These are phyloP conservation scores for Cladorrhinum sp. DNA, from an alignment of 2,329 filamentous ascomycete species.

Conservation along the genomic window DNA sequence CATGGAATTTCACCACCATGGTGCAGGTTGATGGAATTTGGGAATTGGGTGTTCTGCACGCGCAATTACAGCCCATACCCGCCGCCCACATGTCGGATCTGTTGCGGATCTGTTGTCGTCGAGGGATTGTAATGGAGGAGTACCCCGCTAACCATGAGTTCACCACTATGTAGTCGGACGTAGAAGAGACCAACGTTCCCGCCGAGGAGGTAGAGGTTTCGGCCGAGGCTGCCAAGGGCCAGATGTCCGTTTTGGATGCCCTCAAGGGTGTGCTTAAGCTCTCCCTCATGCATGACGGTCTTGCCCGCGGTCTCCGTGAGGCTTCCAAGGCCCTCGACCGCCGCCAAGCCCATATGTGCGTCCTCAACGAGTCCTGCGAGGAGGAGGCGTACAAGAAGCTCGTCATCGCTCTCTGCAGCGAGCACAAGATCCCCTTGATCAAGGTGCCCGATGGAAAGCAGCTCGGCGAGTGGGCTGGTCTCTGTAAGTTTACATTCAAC, in stretches of 20 bases:
- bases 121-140: slow-evolving; percentile 5
- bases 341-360: slow-evolving; percentile 99
- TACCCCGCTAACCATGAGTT: slow-evolving; percentile 25
- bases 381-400: slow-evolving; percentile 99
- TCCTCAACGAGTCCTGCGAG: slow-evolving; percentile 99
- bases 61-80: not conserved
- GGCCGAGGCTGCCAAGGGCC: slow-evolving; percentile 84
- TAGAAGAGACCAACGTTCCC: slow-evolving; percentile 96
- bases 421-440: slow-evolving; percentile 99
- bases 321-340: slow-evolving; percentile 98
- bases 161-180: slow-evolving; percentile 75
- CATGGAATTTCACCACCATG: not conserved
- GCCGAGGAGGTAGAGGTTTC: slow-evolving; percentile 91
- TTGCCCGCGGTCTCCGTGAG: slow-evolving; percentile 96
- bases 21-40: not conserved
- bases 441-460: slow-evolving; percentile 99
- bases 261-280: slow-evolving; percentile 99
- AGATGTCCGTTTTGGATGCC: slow-evolving; percentile 97
- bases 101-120: not conserved
- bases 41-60: not conserved
- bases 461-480: slow-evolving; percentile 98
- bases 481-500: slow-evolving; percentile 70
- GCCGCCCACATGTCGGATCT: not conserved
- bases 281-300: slow-evolving; percentile 98
- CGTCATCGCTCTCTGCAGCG: slow-evolving; percentile 94